Evolutionary conservation across 345 rosid genomes (phyloP).

Genomic region (Gossypium rotundifolium): DNA sequence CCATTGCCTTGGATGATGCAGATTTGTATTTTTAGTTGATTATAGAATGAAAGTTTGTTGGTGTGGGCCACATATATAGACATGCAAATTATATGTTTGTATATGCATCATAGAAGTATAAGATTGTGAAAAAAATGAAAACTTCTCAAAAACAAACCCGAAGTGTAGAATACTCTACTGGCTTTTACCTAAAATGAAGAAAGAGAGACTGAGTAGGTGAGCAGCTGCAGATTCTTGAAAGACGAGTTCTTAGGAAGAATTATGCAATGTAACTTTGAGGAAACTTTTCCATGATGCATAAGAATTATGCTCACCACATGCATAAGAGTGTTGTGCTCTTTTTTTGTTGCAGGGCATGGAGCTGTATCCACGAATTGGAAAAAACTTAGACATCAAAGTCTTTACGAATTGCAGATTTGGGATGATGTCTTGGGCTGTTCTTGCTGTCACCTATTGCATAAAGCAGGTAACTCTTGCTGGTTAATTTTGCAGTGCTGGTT

Average conservation of each 20-base stretch:
- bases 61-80: background rate
- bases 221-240: background rate
- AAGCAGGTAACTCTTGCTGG: conserved; percentile 63
- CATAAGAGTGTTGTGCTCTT: conserved; percentile 7
- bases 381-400: conserved; percentile 91
- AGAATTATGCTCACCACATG: no score
- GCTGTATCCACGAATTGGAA: conserved; percentile 95
- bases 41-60: background rate
- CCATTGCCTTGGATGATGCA: background rate
- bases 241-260: background rate
- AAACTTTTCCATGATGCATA: background rate
- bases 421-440: conserved; percentile 99
- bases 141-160: background rate
- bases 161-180: background rate
- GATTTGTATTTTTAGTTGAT: background rate
- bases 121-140: background rate
- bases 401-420: conserved; percentile 99
- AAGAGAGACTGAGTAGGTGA: background rate
- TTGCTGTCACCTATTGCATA: conserved; percentile 95
- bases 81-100: background rate
- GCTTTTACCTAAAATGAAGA: background rate
- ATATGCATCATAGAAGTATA: background rate
- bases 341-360: conserved; percentile 82
- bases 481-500: background rate
- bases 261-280: background rate